A percentile compares a stretch with the other conserved stretches of the same genome.
Conservation (phyloP, 139 green algal genomes). For the Chlorella sp. region DNA sequence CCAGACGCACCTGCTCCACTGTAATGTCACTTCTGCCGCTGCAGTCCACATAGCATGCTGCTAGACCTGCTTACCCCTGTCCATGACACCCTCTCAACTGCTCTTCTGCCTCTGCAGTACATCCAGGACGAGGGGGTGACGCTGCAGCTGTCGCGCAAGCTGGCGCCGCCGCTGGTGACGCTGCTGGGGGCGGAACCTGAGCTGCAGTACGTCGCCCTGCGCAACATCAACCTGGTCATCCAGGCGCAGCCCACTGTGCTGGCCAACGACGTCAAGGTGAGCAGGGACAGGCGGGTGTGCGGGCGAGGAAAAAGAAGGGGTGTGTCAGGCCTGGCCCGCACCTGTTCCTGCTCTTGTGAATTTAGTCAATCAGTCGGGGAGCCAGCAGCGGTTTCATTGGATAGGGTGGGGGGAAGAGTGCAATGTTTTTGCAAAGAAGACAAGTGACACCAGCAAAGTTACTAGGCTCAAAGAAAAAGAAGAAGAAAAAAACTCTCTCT, state of each 20-base stretch:
- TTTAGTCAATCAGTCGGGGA: too few species aligned
- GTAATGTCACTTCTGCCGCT: too few species aligned
- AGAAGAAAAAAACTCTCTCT: too few species aligned
- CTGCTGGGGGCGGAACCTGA: constrained; percentile 94
- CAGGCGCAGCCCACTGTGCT: constrained; percentile 85
- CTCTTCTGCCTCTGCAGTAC: not conserved
- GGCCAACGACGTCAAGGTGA: constrained; percentile 94
- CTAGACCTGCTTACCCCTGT: not conserved
- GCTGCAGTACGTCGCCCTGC: constrained; percentile 98
- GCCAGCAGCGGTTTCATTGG: too few species aligned
- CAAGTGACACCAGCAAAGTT: too few species aligned
- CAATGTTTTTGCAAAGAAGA: too few species aligned
- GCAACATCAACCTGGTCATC: constrained; percentile 98
- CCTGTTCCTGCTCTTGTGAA: not conserved
- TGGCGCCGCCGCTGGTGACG: constrained; percentile 96
- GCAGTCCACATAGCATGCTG: too few species aligned
- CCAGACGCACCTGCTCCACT: too few species aligned
- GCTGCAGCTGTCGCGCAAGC: constrained; percentile 86
- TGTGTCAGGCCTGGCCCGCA: not conserved
- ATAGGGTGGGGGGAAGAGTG: too few species aligned
- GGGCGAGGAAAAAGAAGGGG: not conserved
- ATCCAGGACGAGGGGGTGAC: constrained; percentile 75
- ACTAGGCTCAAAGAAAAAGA: too few species aligned
- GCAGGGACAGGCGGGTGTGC: not conserved
- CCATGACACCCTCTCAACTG: not conserved